Percentiles rank a stretch among this genome's conserved stretches.
These are phyloP conservation scores for Leccinum subgranulosum DNA, from an alignment of 768 basidiomycete species.

Conservation along the genomic window DNA sequence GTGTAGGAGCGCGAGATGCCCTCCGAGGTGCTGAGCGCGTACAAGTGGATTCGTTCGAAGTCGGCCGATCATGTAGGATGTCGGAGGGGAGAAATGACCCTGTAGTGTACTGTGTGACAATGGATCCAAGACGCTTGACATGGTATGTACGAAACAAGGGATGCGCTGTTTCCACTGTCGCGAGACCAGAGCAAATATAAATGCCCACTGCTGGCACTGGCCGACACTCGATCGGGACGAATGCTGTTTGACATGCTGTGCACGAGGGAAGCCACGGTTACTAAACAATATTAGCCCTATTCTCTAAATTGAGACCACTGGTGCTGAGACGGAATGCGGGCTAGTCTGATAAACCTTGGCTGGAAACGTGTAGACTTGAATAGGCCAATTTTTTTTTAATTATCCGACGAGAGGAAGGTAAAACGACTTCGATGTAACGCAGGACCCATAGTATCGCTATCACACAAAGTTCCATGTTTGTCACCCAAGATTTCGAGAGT, in stretches of 20 bases:
- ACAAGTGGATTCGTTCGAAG: conserved; percentile 11
- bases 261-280: background rate
- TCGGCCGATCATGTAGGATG: background rate
- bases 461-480: too few species aligned
- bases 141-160: background rate
- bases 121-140: background rate
- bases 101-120: background rate
- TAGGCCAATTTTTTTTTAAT: too few species aligned
- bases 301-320: too few species aligned
- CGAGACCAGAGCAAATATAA: background rate
- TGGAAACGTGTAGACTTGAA: too few species aligned
- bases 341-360: too few species aligned
- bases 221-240: background rate
- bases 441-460: too few species aligned
- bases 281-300: too few species aligned
- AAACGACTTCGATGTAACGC: too few species aligned
- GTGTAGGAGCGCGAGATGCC: conserved; percentile 25
- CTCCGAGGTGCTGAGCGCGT: conserved; percentile 19
- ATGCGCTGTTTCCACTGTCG: background rate
- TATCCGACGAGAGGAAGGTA: too few species aligned
- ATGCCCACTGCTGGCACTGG: too few species aligned
- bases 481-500: too few species aligned
- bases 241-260: background rate
- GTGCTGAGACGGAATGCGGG: too few species aligned
- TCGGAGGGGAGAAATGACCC: background rate